Base-by-base conservation (phyloP, 1,139 yeast species). In the Yamadazyma aaseri region DNA sequence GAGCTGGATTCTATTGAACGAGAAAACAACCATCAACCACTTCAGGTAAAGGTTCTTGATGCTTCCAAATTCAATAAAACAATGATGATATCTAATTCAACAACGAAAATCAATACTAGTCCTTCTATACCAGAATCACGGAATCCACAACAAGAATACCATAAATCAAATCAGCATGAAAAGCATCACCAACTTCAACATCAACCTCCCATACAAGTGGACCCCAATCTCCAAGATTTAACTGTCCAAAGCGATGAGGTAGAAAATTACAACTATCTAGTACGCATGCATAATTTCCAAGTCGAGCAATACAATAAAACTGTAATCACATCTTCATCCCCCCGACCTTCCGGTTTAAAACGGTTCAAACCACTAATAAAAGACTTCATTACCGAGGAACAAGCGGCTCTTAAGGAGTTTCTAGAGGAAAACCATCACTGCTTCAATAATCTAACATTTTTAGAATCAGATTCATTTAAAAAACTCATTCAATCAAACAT, bases 231-330 rank as follows among this genome's bases (percentile, higher is more conserved):
- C 6, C 20, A 18, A 9, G 8, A 6, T 7, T 18, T 18, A 6
- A 9, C 6, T 7, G 20, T 18, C 6, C 8, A 18, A 18, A 18
- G 9, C 8, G 9, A 18, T 15, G 32, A 29, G 17, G 20, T 41
- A 11, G 42, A 37, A 10, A 26, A 27, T 4, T 42, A 40, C 29
- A 44, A 44, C 27, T 31, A 36, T 16, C 28, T 42, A 10, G 32
- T 42, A 12, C 9, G 20, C 8, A 26, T 21, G 6, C 46, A 42
- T 22, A 42, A 42, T 25, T 20, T 26, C 12, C 46, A 42, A 27
- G 44, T 39, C 9, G 46, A 42, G 20, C 38, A 36, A 17, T 42
- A 38, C 26, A 42, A 42, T 26, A 42, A 42, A 25, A 28, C 31
- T 4, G 33, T 35, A 8, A 28, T 38, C 6, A 24, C 27, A 7